Conservation (phyloP, 495 filamentous ascomycete species). For the Haplographium delicatum region DNA sequence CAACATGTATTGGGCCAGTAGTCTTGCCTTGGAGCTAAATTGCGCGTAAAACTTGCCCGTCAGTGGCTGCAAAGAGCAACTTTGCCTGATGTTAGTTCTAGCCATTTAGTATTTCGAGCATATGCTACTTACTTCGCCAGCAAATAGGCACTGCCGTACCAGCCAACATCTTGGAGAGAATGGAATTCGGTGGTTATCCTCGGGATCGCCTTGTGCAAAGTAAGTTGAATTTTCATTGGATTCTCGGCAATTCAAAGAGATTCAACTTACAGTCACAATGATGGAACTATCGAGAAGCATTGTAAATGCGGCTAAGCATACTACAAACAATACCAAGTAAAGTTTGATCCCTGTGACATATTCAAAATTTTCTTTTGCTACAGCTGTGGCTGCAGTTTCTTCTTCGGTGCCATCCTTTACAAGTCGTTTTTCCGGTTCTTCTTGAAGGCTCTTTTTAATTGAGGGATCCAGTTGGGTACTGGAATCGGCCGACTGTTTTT, state of each 20-base stretch:
- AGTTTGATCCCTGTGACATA: slow-evolving; percentile 23
- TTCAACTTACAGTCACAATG: slow-evolving; percentile 31
- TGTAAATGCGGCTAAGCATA: slow-evolving; percentile 38
- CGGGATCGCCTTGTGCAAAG: slow-evolving; percentile 31
- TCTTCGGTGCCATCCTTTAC: too few relatives aligned
- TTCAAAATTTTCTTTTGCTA: too few relatives aligned
- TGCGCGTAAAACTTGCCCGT: slow-evolving; percentile 41
- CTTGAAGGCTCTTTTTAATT: too few relatives aligned
- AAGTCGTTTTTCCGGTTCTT: too few relatives aligned
- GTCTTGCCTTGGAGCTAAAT: slow-evolving; percentile 35
- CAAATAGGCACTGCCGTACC: slow-evolving; percentile 46
- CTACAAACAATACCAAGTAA: slow-evolving; percentile 11
- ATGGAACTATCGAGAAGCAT: slow-evolving; percentile 46
- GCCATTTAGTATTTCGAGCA: too few relatives aligned
- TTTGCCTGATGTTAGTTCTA: slow-evolving; percentile 16
- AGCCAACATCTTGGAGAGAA: slow-evolving; percentile 36
- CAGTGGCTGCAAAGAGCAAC: slow-evolving; percentile 38
- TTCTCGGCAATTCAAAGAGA: too few relatives aligned
- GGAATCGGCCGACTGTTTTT: too few relatives aligned
- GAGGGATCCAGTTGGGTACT: too few relatives aligned
- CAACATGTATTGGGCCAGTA: background rate
- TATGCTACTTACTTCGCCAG: slow-evolving; percentile 33
- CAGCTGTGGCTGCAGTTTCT: too few relatives aligned
- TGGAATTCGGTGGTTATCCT: slow-evolving; percentile 39
- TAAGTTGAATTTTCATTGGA: too few relatives aligned